Evolutionary conservation across 345 rosid species (phyloP).

Genomic region (Dimocarpus longan): DNA sequence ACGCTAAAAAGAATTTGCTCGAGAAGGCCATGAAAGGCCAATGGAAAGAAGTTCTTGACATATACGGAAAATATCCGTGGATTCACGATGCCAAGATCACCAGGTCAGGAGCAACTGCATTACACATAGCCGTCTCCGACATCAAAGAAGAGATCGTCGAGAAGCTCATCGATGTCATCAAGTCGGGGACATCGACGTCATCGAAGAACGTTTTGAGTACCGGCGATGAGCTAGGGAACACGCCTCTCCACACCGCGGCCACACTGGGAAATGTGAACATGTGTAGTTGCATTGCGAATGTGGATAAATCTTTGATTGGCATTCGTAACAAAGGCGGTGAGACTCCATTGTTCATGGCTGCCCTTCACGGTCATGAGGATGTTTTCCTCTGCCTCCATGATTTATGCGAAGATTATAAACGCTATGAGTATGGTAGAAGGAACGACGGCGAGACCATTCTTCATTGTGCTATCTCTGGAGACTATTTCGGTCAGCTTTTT

Average conservation of each 20-base stretch:
- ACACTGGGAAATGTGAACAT: slow-evolving; percentile 35
- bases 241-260: slow-evolving; percentile 50
- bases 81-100: slow-evolving; percentile 28
- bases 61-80: neutral
- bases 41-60: slow-evolving; percentile 31
- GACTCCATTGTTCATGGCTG: slow-evolving; percentile 50
- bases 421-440: slow-evolving; percentile 23
- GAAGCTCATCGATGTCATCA: neutral
- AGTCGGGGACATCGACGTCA: rapidly evolving
- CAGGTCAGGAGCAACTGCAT: slow-evolving; percentile 39
- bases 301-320: slow-evolving; percentile 3
- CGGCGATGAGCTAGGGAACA: slow-evolving; percentile 32
- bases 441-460: slow-evolving; percentile 40
- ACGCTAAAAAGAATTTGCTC: slow-evolving; percentile 23
- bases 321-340: slow-evolving; percentile 31
- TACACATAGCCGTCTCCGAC: slow-evolving; percentile 48
- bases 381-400: slow-evolving; percentile 40
- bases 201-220: slow-evolving; percentile 12
- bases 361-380: slow-evolving; percentile 34
- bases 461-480: slow-evolving; percentile 40
- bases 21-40: slow-evolving; percentile 40
- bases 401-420: neutral
- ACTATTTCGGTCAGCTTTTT: slow-evolving; percentile 34
- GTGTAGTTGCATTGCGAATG: slow-evolving; percentile 30
- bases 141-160: slow-evolving; percentile 27